A percentile compares a stretch with the other conserved stretches of the same genome.
Conservation (phyloP, 2,329 filamentous ascomycete genomes). For the Exophiala phaeomuriformis region DNA sequence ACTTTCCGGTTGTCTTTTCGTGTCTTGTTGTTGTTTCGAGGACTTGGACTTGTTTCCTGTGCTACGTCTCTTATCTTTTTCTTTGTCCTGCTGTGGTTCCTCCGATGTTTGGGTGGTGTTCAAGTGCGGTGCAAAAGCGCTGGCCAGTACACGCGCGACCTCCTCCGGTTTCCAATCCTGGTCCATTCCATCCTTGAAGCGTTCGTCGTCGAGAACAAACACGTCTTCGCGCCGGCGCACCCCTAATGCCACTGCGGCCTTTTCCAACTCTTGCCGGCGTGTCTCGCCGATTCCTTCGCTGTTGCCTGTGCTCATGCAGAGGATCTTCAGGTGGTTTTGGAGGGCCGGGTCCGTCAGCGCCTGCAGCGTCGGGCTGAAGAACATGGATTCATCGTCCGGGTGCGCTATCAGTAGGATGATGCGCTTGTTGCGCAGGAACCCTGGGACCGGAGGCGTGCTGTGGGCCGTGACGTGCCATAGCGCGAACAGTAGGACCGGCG, state of each 20-base stretch:
- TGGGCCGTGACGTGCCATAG: slow-evolving; percentile 32
- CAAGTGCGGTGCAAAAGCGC: slow-evolving; percentile 65
- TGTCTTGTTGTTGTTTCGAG: slow-evolving; percentile 10
- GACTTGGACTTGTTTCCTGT: slow-evolving; percentile 4
- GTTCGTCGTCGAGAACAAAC: slow-evolving; percentile 69
- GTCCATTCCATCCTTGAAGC: slow-evolving; percentile 85
- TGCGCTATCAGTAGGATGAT: slow-evolving; percentile 92
- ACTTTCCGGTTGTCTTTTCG: slow-evolving; percentile 1
- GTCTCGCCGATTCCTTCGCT: slow-evolving; percentile 80
- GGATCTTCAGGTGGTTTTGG: slow-evolving; percentile 86
- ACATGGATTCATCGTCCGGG: slow-evolving; percentile 99
- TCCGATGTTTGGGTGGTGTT: slow-evolving; percentile 30
- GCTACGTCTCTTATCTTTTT: slow-evolving; percentile 15
- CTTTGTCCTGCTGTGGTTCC: slow-evolving; percentile 30
- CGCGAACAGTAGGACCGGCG: slow-evolving; percentile 21
- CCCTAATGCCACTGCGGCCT: slow-evolving; percentile 71
- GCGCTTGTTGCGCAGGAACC: slow-evolving; percentile 68
- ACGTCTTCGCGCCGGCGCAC: slow-evolving; percentile 69
- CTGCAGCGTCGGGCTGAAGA: slow-evolving; percentile 84
- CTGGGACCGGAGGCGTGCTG: slow-evolving; percentile 38
- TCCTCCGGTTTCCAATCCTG: slow-evolving; percentile 64
- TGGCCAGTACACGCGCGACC: slow-evolving; percentile 62
- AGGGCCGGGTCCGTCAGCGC: slow-evolving; percentile 71
- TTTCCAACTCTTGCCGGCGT: slow-evolving; percentile 72
- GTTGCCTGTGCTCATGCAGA: slow-evolving; percentile 83